Base-by-base conservation (phyloP, 1,284 basidiomycete species). In the Acaromyces ingoldii region DNA sequence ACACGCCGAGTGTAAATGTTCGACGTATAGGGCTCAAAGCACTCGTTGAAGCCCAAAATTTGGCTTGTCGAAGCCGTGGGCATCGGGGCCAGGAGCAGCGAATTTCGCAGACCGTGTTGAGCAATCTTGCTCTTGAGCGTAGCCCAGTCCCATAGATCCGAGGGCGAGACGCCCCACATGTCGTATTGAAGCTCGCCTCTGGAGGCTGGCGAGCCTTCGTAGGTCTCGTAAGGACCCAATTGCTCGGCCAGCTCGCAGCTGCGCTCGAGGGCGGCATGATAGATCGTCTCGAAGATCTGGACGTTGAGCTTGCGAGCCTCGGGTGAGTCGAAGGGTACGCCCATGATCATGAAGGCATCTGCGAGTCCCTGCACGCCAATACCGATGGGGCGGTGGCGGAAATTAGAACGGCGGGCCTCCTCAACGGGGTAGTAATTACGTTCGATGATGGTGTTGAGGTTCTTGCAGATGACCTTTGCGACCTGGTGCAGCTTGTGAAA, bases 1-100 rank as follows among this genome's bases (percentile, higher is more conserved):
- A 98, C 93, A 75, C 95, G 90, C 55, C 95, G 91, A 48, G 93
- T 92, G 79, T 99, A 98, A 74, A 98, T 95, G 81, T 97, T 98
- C 52, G 85, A 91, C 1, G 91, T 95, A 77, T 93, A 95, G 0
- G 91, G 89, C 79, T 95, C 91, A 76, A 93, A 96, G 79, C 95
- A 98, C 76, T 98, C 95, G 78, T 98, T 99, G 81, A 89, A 90
- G 47, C 95, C 95, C 47, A 98, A 82, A 67, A 99, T 99, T 80
- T 98, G 95, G 77, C 89, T 92, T 6, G 95, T 98, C 30, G 91
- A 96, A 1, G 95, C 95, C 22, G 95, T 99, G 1, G 95, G 95
- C 95, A 98, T 98, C 15, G 93, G 95, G 0, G 95, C 88, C 57
- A 91, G 80, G 9, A 98, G 81, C n/a, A 98, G 81, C 51, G 93